Conservation (phyloP, 257 asterid species). For the Ophiorrhiza pumila region DNA sequence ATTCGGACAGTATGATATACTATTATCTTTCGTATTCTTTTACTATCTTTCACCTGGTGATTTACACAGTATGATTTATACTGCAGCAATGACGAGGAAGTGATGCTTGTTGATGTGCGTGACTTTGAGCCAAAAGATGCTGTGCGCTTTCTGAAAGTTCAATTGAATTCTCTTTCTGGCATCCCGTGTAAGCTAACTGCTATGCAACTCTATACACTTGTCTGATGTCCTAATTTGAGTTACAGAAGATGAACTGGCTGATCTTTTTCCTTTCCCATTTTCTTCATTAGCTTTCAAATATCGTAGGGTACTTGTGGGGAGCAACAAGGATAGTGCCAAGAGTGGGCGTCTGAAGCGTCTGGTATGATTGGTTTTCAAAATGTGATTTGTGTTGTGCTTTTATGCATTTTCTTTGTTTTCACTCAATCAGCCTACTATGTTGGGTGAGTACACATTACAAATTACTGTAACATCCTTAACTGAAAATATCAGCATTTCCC, state of each 20-base stretch:
- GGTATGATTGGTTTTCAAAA: slow-evolving; percentile 43
- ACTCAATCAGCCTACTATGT: background rate
- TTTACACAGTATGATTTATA: slow-evolving; percentile 3
- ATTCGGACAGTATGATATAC: too few relatives aligned
- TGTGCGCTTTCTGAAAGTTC: slow-evolving; percentile 41
- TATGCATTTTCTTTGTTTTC: background rate
- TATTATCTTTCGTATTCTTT: slow-evolving; percentile 6
- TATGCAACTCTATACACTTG: slow-evolving; percentile 7
- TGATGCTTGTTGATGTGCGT: slow-evolving; percentile 36
- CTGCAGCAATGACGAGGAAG: slow-evolving; percentile 60
- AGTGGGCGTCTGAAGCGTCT: slow-evolving; percentile 50
- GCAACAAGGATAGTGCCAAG: slow-evolving; percentile 40
- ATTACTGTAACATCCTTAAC: background rate
- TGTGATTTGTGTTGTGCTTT: background rate
- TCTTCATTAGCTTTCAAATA: slow-evolving; percentile 45
- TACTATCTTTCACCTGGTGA: slow-evolving; percentile 7
- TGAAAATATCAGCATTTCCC: background rate
- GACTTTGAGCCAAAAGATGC: slow-evolving; percentile 62
- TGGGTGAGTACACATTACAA: background rate
- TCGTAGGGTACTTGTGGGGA: slow-evolving; percentile 54
- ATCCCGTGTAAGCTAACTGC: slow-evolving; percentile 47
- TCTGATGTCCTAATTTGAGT: background rate
- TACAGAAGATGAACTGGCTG: slow-evolving; percentile 16
- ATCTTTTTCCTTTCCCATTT: slow-evolving; percentile 5
- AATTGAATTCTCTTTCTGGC: slow-evolving; percentile 45